Base-by-base conservation (phyloP, 176 grass and related monocot species). In the Urochloa ruziziensis region DNA sequence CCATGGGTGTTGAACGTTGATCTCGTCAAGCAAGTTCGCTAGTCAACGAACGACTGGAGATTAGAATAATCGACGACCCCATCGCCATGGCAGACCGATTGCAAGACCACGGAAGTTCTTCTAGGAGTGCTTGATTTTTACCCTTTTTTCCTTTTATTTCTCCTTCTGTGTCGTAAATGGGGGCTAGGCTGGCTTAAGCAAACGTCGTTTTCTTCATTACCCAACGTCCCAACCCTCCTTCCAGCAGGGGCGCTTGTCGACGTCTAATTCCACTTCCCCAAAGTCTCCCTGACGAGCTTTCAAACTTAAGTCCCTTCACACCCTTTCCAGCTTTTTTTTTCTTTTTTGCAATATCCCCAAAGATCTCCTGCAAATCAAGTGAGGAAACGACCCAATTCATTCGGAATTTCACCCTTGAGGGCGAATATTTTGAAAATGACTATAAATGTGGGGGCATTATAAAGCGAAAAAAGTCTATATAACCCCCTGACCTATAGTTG, bases 251-350 rank as follows among this genome's bases (percentile, higher is more conserved):
- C 48, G 28, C 75, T 42, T 33, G 61, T 85, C 70, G 62, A 63
- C 24, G 52, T 80, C 70, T 14, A 23, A 24, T 62, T 44, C 62
- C 33, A 49, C 53, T 28, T 10, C 25, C 2, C 3, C 3, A 30
- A 89, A 81, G 77, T 75, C 52, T 1, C 15, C 13, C 51, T 37
- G 13, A 5, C 10, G 6, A 75, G 2, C n/a, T 81, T 81, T 81
- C 70, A 75, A 40, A 44, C 59, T 23, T 64, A 33, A 23, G 29
- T 72, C 87, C 33, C 62, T 80, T 80, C 82, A 62, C 69, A 69
- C 68, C 21, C 6, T 24, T 0, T 0, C 23, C 12, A 15, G 32
- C 49, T 56, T 21, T 35, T 56, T 56, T 18, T 18, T 6, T 19
- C 13, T 34, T 12, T 59, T 56, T 18, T 18, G 15, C 14, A 28